phyloP scores from a whole-genome alignment of 2,329 filamentous ascomycete genomes.

The Davidsoniella australis region DNA sequence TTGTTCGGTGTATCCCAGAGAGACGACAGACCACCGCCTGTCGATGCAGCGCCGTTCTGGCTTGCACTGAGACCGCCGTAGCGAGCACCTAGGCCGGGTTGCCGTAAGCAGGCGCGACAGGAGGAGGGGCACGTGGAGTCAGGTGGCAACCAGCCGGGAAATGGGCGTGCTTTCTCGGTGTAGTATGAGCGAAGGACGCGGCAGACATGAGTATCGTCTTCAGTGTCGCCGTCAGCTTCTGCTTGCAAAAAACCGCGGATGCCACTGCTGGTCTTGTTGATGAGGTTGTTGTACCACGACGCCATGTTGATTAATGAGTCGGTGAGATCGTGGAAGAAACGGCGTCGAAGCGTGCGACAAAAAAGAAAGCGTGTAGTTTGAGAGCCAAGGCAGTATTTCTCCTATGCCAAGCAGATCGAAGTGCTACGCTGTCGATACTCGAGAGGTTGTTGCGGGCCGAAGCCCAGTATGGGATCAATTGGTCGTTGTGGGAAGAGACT shows the following conservation, averaged over 20 bases:
- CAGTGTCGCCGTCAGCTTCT: constrained; percentile 52
- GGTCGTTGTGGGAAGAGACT: no score
- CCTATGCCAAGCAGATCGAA: no score
- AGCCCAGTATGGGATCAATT: no score
- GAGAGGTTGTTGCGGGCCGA: no score
- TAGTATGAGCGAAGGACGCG: constrained; percentile 89
- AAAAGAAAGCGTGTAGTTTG: neutral
- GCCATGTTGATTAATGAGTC: constrained; percentile 35
- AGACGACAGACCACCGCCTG: constrained; percentile 30
- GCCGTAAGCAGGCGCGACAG: constrained; percentile 34
- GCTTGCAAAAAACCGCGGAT: constrained; percentile 52
- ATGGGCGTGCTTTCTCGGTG: constrained; percentile 63
- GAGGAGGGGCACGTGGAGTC: constrained; percentile 57
- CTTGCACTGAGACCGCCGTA: constrained; percentile 31
- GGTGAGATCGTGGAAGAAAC: neutral
- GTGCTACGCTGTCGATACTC: no score
- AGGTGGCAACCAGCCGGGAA: constrained; percentile 75
- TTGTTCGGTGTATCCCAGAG: constrained; percentile 36
- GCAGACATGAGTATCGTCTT: constrained; percentile 90
- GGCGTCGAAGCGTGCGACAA: neutral
- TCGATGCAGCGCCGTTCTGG: constrained; percentile 15
- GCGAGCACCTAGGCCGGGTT: constrained; percentile 33
- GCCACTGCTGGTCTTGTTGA: constrained; percentile 47
- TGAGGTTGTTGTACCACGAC: constrained; percentile 64
- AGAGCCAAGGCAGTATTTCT: neutral